Conservation (phyloP, 164 flowering plant genomes). For the Nymphaea colorata region DNA sequence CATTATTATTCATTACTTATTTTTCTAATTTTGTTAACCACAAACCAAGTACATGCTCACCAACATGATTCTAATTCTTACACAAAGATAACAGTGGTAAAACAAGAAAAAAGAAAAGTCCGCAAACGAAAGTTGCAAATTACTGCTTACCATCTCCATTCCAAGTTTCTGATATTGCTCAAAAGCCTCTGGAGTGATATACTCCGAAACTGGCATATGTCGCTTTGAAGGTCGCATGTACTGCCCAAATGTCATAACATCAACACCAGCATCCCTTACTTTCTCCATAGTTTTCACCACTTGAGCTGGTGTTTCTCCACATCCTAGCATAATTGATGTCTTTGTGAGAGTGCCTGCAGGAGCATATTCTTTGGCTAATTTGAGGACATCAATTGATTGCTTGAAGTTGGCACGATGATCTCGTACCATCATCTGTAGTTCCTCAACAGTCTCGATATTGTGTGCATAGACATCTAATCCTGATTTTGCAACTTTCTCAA, state of each 20-base stretch:
- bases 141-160: conserved; percentile 95
- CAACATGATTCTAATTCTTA: too few relatives aligned
- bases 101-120: neutral
- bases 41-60: too few relatives aligned
- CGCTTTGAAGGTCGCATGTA: conserved; percentile 99
- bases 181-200: conserved; percentile 91
- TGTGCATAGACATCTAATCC: conserved; percentile 96
- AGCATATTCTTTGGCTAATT: conserved; percentile 72
- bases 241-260: conserved; percentile 94
- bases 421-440: conserved; percentile 74
- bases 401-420: conserved; percentile 93
- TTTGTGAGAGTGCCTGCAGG: conserved; percentile 86
- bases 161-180: conserved; percentile 69
- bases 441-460: conserved; percentile 97
- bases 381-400: conserved; percentile 79
- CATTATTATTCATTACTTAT: too few relatives aligned
- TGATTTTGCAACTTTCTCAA: conserved; percentile 74
- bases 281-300: conserved; percentile 87
- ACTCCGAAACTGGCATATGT: conserved; percentile 93
- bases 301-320: conserved; percentile 97
- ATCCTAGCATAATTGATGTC: conserved; percentile 94
- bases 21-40: too few relatives aligned
- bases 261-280: conserved; percentile 92
- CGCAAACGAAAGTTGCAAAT: neutral
- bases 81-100: too few relatives aligned